These are phyloP conservation scores for Blastocystis sp. DNA, from an alignment of 352 stramenopile genomes.

Conservation along the genomic window DNA sequence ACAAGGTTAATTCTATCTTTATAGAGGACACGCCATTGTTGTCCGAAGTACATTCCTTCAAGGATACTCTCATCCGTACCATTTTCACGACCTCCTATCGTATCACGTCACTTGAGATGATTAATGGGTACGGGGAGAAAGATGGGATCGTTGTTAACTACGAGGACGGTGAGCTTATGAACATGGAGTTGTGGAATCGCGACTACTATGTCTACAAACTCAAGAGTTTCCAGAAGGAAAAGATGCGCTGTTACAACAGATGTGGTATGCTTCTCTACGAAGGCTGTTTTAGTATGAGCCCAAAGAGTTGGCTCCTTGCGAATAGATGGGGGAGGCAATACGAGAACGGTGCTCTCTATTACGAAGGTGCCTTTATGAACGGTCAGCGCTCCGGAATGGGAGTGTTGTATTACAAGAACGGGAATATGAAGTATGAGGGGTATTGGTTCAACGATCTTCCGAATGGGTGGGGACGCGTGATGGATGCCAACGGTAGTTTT, in stretches of 20 bases:
- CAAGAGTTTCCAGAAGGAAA: neutral
- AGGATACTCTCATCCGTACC: neutral
- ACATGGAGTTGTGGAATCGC: neutral
- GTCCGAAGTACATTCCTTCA: neutral
- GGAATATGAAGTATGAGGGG: neutral
- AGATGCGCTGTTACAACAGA: neutral
- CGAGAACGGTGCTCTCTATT: neutral
- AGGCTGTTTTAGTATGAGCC: neutral
- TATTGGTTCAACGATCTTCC: neutral
- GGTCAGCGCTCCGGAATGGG: neutral
- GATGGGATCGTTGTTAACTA: neutral
- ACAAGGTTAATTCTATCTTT: neutral
- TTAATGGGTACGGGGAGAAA: neutral
- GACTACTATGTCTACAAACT: neutral
- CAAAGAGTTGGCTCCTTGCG: neutral
- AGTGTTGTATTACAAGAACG: neutral
- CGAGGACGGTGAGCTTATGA: neutral
- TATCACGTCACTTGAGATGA: neutral
- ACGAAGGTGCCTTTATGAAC: neutral
- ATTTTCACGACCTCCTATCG: too few species aligned
- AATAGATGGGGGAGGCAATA: neutral
- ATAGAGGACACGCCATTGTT: neutral
- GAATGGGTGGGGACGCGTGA: neutral
- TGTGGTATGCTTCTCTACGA: neutral
- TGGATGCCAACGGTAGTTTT: neutral